Conservation (phyloP, 805 yeast genomes). For the Komagataella pastoris region DNA sequence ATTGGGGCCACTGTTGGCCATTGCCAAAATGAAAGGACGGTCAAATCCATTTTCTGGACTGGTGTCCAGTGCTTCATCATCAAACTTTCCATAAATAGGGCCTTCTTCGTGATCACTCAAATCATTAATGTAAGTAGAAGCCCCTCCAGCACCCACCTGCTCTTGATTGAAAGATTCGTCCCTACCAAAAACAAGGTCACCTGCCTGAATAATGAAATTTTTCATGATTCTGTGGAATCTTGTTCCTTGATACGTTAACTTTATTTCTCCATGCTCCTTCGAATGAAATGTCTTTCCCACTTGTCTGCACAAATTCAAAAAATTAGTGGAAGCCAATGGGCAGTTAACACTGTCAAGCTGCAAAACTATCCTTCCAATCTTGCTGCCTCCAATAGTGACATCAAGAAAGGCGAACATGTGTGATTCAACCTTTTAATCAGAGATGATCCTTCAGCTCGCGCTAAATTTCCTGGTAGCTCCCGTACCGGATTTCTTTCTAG, state of each 20-base stretch:
- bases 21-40: slow-evolving; percentile 37
- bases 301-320: slow-evolving; percentile 30
- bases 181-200: slow-evolving; percentile 34
- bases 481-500: neutral
- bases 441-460: neutral
- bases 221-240: slow-evolving; percentile 51
- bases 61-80: slow-evolving; percentile 31
- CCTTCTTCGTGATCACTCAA: slow-evolving; percentile 7
- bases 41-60: slow-evolving; percentile 14
- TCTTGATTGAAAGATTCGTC: slow-evolving; percentile 6
- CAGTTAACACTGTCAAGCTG: slow-evolving; percentile 36
- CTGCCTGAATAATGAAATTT: slow-evolving; percentile 62
- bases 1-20: slow-evolving; percentile 46
- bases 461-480: neutral
- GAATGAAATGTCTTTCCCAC: slow-evolving; percentile 7
- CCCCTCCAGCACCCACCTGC: slow-evolving; percentile 27
- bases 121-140: slow-evolving; percentile 19
- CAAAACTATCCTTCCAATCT: slow-evolving; percentile 47
- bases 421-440: neutral
- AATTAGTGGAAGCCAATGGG: slow-evolving; percentile 42
- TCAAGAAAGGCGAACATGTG: slow-evolving; percentile 31
- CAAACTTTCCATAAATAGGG: slow-evolving; percentile 25
- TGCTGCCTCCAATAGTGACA: slow-evolving; percentile 25
- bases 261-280: slow-evolving; percentile 8
- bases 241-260: slow-evolving; percentile 25